Evolutionary conservation across 2,329 filamentous ascomycete species (phyloP).

Genomic region (Proliferodiscus dingleyae): DNA sequence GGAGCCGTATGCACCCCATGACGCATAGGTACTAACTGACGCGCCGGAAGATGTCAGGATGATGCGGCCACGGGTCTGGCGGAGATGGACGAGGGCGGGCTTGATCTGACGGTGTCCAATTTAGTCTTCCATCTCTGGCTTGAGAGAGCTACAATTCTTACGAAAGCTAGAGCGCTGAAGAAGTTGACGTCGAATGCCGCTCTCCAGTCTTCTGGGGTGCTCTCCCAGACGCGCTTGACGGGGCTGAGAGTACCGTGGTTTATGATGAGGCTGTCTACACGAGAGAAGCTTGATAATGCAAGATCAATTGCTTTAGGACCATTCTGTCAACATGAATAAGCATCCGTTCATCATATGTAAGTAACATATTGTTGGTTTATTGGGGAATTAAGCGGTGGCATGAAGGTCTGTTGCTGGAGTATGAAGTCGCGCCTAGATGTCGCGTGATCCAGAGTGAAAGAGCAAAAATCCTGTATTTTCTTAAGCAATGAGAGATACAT

Average conservation of each 20-base stretch:
- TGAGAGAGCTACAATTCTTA: conserved; percentile 38
- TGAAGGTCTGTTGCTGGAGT: too few species aligned
- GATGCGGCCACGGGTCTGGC: conserved; percentile 64
- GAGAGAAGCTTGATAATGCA: conserved; percentile 63
- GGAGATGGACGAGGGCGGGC: conserved; percentile 64
- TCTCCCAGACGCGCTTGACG: conserved; percentile 64
- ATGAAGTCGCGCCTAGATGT: too few species aligned
- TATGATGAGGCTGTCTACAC: conserved; percentile 75
- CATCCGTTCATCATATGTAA: too few species aligned
- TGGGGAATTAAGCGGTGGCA: too few species aligned
- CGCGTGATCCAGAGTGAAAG: too few species aligned
- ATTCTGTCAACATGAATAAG: conserved; percentile 30
- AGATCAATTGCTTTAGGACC: conserved; percentile 58
- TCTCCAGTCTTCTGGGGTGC: conserved; percentile 70
- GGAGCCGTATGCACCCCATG: conserved; percentile 78
- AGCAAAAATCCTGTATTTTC: too few species aligned
- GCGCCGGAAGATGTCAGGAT: conserved; percentile 80
- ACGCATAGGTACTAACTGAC: conserved; percentile 57
- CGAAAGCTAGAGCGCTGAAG: conserved; percentile 75
- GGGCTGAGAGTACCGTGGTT: conserved; percentile 85
- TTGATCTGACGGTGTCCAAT: conserved; percentile 49
- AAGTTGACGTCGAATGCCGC: conserved; percentile 77
- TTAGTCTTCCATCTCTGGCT: not conserved
- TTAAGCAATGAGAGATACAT: too few species aligned
- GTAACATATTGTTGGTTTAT: too few species aligned